Evolutionary conservation across 2,329 filamentous ascomycete species (phyloP), one percentile per base, ranked within the genome.

Genomic region (Blastomyces silverae): DNA sequence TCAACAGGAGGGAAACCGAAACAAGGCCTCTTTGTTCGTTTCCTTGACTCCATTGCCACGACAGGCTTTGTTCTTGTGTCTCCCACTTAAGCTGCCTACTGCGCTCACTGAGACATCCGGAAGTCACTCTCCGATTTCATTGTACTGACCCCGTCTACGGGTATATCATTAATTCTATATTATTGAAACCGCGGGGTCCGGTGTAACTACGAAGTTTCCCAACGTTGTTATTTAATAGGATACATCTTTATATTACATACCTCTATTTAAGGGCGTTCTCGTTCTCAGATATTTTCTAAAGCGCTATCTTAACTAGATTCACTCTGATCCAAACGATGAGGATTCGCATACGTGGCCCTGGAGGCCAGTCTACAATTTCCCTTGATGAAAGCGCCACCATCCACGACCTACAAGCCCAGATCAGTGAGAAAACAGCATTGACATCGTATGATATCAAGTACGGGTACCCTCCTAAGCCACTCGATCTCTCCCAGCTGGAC

Each of bases 361-460:
- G 83, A 55, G 91, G 91, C 68, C 85, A 87, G 58, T 87, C 87
- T 44, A 88, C 86, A 2, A 78, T 96, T 62, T 85, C 85, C 20
- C 79, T 96, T 37, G 80, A 86, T 46, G 87, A 91, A 64, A 79
- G 84, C 66, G 88, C 90, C 62, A 81, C 78, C 10, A 71, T 81
- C 42, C 72, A 72, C n/a, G 76, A 79, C 42, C 75, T 82, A 2
- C 72, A 67, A 52, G 66, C 66, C 60, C 71, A 77, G 59, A 79
- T 82, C 71, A 82, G 81, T 62, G 78, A 84, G 61, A 84, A 85
- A 71, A 90, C 89, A 1, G 84, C 84, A 4, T 81, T 93, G 20
- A 71, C 81, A 7, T 80, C 81, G 17, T 92, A 93, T 72, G 85
- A 89, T 55, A 80, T 96, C 67, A 96, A 94, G 80, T 91, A 89